Evolutionary conservation across 805 yeast genomes (phyloP).

Genomic region (Isabelozyma gotoi): DNA sequence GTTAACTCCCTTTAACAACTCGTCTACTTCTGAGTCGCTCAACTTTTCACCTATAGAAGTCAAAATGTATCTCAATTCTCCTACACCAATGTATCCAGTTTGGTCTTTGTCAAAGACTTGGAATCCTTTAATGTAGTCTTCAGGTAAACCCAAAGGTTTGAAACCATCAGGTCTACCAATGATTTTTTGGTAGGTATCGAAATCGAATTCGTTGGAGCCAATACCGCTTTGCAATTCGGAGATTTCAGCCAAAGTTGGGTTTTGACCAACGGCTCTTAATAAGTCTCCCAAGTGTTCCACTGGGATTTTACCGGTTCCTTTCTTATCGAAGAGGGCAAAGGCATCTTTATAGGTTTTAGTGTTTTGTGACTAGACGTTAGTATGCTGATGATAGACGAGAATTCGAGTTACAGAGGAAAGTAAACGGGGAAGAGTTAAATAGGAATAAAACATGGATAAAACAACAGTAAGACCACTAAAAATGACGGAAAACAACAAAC

Average conservation of each 20-base stretch:
- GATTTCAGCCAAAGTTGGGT: slow-evolving; percentile 92
- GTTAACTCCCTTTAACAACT: slow-evolving; percentile 90
- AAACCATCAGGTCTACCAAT: slow-evolving; percentile 86
- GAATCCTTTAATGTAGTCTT: slow-evolving; percentile 86
- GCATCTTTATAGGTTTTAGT: slow-evolving; percentile 76
- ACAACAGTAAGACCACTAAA: no score
- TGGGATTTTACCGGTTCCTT: slow-evolving; percentile 90
- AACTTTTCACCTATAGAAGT: slow-evolving; percentile 96
- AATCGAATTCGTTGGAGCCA: slow-evolving; percentile 60
- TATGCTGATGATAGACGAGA: no score
- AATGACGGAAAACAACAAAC: no score
- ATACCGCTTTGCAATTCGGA: slow-evolving; percentile 42
- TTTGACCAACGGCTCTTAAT: slow-evolving; percentile 95
- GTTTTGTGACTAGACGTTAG: slow-evolving; percentile 39
- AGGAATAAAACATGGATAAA: no score
- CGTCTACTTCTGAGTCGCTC: slow-evolving; percentile 89
- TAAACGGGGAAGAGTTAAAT: no score
- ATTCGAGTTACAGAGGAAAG: no score
- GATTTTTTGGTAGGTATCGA: slow-evolving; percentile 71
- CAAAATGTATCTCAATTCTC: slow-evolving; percentile 91
- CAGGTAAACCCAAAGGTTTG: slow-evolving; percentile 83
- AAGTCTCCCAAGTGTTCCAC: slow-evolving; percentile 85
- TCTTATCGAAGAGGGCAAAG: slow-evolving; percentile 93
- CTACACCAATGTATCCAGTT: slow-evolving; percentile 95
- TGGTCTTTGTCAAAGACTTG: slow-evolving; percentile 96